phyloP scores from a whole-genome alignment of 768 basidiomycete genomes.

The Dioszegia aurantiaca region DNA sequence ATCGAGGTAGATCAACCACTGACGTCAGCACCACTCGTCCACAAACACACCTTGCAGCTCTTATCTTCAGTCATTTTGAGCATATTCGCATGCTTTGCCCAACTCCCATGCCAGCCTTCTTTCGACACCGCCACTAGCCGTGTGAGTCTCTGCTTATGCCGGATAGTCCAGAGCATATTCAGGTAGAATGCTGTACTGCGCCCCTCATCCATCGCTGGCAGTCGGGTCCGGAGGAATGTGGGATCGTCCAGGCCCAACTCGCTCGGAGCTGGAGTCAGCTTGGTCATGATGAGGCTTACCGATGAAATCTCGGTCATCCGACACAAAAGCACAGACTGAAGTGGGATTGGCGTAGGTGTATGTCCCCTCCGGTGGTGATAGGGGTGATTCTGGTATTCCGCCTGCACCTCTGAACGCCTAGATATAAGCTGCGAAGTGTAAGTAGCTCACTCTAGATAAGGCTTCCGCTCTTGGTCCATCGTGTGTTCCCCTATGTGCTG shows the following conservation, averaged over 20 bases:
- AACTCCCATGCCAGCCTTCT: constrained; percentile 2
- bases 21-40: no score
- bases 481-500: no score
- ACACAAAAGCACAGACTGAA: constrained; percentile 4
- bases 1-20: constrained; percentile 1
- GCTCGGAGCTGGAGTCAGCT: background rate
- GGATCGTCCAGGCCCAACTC: constrained; percentile 8
- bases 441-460: no score
- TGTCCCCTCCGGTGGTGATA: background rate
- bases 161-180: constrained; percentile 10
- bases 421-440: background rate
- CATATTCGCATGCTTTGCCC: constrained; percentile 6
- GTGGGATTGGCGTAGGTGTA: background rate
- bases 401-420: constrained; percentile 1
- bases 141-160: constrained; percentile 2
- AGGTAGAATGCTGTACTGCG: constrained; percentile 3
- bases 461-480: no score
- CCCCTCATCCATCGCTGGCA: background rate
- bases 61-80: constrained; percentile 2
- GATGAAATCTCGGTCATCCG: background rate
- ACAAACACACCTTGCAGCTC: no score
- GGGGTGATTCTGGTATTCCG: background rate
- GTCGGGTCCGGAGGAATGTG: constrained; percentile 5
- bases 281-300: no score
- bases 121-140: background rate